Evolutionary conservation across 139 green algal species (phyloP).

Genomic region (Picochlorum sp.): DNA sequence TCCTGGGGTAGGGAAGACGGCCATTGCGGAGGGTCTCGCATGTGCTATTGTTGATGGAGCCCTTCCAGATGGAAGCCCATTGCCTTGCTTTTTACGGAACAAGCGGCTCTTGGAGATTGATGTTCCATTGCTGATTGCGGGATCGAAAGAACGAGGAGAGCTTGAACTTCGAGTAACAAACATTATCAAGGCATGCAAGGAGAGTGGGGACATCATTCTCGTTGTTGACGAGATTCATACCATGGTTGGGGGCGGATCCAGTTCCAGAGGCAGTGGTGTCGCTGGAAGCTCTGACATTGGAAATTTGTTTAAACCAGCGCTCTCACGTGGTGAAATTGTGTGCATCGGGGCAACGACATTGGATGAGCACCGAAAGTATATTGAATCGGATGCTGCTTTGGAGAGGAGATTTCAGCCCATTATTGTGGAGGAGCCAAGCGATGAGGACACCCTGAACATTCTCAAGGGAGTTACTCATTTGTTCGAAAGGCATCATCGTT

Average conservation of each 20-base stretch:
- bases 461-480: constrained; percentile 51
- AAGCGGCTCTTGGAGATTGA: constrained; percentile 93
- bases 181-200: constrained; percentile 70
- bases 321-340: constrained; percentile 69
- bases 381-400: constrained; percentile 92
- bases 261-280: constrained; percentile 39
- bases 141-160: constrained; percentile 92
- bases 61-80: constrained; percentile 43
- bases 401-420: constrained; percentile 94
- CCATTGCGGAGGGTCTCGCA: constrained; percentile 87
- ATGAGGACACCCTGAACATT: constrained; percentile 64
- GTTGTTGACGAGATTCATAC: constrained; percentile 93
- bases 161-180: constrained; percentile 88
- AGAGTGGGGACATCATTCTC: constrained; percentile 81
- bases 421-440: constrained; percentile 66
- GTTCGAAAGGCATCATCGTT: constrained; percentile 86
- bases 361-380: constrained; percentile 78
- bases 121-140: constrained; percentile 82
- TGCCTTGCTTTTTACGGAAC: constrained; percentile 75
- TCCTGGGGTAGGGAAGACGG: constrained; percentile 87
- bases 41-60: constrained; percentile 53
- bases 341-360: constrained; percentile 83
- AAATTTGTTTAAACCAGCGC: constrained; percentile 92
- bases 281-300: constrained; percentile 85
- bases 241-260: constrained; percentile 78